Conservation (phyloP, 352 stramenopile genomes). For the Pythium aquatile region DNA sequence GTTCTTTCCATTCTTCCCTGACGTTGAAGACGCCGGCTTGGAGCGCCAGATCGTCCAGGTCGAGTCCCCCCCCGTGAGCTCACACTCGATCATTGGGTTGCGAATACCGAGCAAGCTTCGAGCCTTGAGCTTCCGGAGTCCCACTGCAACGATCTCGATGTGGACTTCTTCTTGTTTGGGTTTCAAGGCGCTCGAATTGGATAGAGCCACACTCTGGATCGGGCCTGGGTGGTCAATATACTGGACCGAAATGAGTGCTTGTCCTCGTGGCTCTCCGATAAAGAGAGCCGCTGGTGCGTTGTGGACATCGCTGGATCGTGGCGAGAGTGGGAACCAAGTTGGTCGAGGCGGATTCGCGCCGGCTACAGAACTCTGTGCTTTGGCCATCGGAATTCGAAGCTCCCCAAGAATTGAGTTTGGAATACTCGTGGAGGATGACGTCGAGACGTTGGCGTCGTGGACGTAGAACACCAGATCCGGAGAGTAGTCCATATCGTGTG, state of each 20-base stretch:
- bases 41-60: constrained; percentile 42
- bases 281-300: not conserved
- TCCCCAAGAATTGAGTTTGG: constrained; percentile 39
- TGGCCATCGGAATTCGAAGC: constrained; percentile 44
- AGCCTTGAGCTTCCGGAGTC: constrained; percentile 66
- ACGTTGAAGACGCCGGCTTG: constrained; percentile 21
- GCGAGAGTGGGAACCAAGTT: constrained; percentile 45
- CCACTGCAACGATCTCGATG: constrained; percentile 65
- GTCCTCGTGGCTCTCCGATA: constrained; percentile 40
- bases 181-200: constrained; percentile 30
- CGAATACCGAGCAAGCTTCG: constrained; percentile 52
- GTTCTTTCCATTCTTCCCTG: constrained; percentile 48
- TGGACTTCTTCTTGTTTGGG: constrained; percentile 56
- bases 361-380: constrained; percentile 40
- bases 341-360: constrained; percentile 49
- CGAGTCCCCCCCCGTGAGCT: constrained; percentile 41
- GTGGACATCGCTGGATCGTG: constrained; percentile 4
- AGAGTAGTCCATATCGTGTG: constrained; percentile 51
- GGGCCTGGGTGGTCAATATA: constrained; percentile 48
- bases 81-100: constrained; percentile 64
- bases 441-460: constrained; percentile 47
- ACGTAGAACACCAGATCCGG: constrained; percentile 77
- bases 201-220: constrained; percentile 28
- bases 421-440: constrained; percentile 20
- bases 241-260: constrained; percentile 64